Conservation (phyloP, 768 basidiomycete species). For the Chlorophyllum brunneum region DNA sequence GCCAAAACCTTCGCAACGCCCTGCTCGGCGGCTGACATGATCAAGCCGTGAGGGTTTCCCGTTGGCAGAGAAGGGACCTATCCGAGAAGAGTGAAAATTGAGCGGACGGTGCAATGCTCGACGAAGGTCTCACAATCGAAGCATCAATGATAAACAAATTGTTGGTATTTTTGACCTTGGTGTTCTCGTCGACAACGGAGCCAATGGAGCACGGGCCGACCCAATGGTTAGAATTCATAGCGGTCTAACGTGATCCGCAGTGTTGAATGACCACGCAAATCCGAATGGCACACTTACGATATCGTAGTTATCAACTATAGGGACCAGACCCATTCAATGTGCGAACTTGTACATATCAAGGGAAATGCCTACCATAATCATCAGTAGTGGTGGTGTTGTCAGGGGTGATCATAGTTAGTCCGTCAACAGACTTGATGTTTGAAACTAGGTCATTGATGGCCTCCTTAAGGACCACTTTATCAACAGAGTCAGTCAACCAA, state of each 20-base stretch:
- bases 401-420: slow-evolving; percentile 54
- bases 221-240: slow-evolving; percentile 64
- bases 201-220: slow-evolving; percentile 53
- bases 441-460: slow-evolving; percentile 39
- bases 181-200: slow-evolving; percentile 53
- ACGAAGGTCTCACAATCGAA: slow-evolving; percentile 10
- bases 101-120: too few species aligned
- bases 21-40: slow-evolving; percentile 10
- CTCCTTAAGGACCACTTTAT: slow-evolving; percentile 47
- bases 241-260: slow-evolving; percentile 25
- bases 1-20: slow-evolving; percentile 6
- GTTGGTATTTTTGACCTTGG: slow-evolving; percentile 47
- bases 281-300: slow-evolving; percentile 19
- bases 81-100: background rate
- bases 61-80: too few species aligned
- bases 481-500: slow-evolving; percentile 56
- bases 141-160: slow-evolving; percentile 52
- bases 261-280: background rate
- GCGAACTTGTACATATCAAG: too few species aligned
- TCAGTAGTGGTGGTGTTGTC: slow-evolving; percentile 54
- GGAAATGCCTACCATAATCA: too few species aligned
- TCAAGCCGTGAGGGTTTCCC: slow-evolving; percentile 10
- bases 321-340: too few species aligned
- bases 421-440: slow-evolving; percentile 35
- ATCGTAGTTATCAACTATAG: slow-evolving; percentile 41